Evolutionary conservation across 106 monocot species (phyloP).

Genomic region (Apostasia ramifera): DNA sequence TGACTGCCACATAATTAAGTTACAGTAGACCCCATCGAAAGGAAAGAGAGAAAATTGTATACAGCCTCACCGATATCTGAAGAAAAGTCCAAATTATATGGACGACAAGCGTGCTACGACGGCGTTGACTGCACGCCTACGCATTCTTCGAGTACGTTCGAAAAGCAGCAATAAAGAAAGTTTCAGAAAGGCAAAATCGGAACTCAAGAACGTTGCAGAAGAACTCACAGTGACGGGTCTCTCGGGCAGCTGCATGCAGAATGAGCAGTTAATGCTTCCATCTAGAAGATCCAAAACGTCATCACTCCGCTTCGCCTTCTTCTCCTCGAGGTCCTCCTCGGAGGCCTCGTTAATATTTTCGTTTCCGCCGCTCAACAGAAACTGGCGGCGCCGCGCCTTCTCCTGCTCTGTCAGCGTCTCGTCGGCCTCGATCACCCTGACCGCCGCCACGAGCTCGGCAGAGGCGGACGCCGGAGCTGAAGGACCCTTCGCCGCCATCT

Average conservation of each 20-base stretch:
- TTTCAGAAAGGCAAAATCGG: too few relatives aligned
- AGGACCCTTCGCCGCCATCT: background rate
- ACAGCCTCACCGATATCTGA: too few relatives aligned
- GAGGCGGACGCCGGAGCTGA: background rate
- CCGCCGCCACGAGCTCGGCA: constrained; percentile 35
- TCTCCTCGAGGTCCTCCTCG: constrained; percentile 11
- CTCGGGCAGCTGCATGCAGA: constrained; percentile 66
- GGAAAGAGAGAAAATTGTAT: too few relatives aligned
- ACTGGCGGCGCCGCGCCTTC: constrained; percentile 70
- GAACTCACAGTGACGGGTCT: constrained; percentile 63
- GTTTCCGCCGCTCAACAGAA: constrained; percentile 29
- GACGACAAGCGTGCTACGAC: too few relatives aligned
- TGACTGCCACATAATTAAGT: too few relatives aligned
- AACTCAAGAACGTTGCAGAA: background rate
- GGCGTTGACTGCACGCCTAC: too few relatives aligned
- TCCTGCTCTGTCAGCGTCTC: constrained; percentile 42
- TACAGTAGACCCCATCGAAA: too few relatives aligned
- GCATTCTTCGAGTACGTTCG: too few relatives aligned
- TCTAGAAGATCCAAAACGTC: constrained; percentile 36
- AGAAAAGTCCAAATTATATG: too few relatives aligned
- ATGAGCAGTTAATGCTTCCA: constrained; percentile 40
- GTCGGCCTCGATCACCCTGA: constrained; percentile 67
- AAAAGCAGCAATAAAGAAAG: too few relatives aligned
- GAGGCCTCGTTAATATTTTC: background rate
- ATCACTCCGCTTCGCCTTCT: constrained; percentile 5